These are phyloP conservation scores for Mucor plumbeus DNA, from an alignment of 371 early-diverging fungal species.

Conservation along the genomic window DNA sequence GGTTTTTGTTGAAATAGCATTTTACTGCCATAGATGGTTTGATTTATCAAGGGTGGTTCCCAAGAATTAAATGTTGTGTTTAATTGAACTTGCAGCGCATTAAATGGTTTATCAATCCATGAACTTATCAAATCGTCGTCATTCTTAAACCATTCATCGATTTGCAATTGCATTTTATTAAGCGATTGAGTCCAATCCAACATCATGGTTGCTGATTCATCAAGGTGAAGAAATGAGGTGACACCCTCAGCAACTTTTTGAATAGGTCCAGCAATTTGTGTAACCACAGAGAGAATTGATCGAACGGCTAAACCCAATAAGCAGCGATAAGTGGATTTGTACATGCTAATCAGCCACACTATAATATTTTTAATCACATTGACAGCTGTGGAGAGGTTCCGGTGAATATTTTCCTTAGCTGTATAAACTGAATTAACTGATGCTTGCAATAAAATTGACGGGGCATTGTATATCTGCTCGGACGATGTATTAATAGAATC, in stretches of 20 bases:
- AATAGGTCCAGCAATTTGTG: slow-evolving; percentile 30
- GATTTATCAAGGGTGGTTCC: slow-evolving; percentile 8
- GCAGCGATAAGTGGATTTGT: slow-evolving; percentile 49
- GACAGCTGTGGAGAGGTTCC: slow-evolving; percentile 14
- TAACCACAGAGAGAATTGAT: slow-evolving; percentile 27
- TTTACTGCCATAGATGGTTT: neutral
- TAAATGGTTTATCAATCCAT: slow-evolving; percentile 33
- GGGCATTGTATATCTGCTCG: slow-evolving; percentile 23
- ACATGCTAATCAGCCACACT: slow-evolving; percentile 36
- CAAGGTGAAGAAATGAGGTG: slow-evolving; percentile 12
- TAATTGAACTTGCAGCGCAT: slow-evolving; percentile 25
- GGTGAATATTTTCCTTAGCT: slow-evolving; percentile 30
- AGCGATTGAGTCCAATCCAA: slow-evolving; percentile 33
- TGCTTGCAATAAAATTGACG: slow-evolving; percentile 12
- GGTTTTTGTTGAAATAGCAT: neutral
- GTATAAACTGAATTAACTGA: slow-evolving; percentile 13
- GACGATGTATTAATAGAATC: slow-evolving; percentile 17
- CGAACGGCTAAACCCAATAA: slow-evolving; percentile 40
- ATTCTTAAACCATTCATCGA: slow-evolving; percentile 34
- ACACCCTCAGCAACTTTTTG: slow-evolving; percentile 36
- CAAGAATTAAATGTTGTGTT: slow-evolving; percentile 22
- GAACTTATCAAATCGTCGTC: slow-evolving; percentile 20
- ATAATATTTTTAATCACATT: slow-evolving; percentile 25
- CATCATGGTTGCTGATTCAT: neutral
- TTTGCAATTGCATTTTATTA: slow-evolving; percentile 23